phyloP scores from a whole-genome alignment of 2,329 filamentous ascomycete species.

The Venturia effusa region DNA sequence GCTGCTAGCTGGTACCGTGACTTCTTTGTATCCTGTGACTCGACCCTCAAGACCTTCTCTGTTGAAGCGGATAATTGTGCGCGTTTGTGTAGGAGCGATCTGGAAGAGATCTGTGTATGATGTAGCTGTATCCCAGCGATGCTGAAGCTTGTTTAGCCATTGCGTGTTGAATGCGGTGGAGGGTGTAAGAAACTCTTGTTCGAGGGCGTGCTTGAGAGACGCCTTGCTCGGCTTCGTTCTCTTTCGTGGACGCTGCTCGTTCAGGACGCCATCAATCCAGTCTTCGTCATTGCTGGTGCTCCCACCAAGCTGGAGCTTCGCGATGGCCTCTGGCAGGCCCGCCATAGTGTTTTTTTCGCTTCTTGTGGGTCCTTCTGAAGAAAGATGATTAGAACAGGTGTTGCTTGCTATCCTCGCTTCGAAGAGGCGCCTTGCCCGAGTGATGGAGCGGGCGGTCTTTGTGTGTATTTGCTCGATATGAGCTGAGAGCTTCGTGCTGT shows the following conservation, averaged over 20 bases:
- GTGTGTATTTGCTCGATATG: not conserved
- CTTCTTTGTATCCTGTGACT: slow-evolving; percentile 87
- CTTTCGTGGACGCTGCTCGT: slow-evolving; percentile 41
- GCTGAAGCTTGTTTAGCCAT: slow-evolving; percentile 85
- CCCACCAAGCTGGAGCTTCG: not conserved
- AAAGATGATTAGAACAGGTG: not conserved
- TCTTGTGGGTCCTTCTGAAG: not conserved
- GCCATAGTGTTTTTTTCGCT: not conserved
- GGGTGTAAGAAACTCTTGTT: slow-evolving; percentile 67
- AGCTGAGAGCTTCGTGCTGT: not conserved
- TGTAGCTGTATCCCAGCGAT: slow-evolving; percentile 73
- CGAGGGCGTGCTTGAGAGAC: slow-evolving; percentile 60
- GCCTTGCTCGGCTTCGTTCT: slow-evolving; percentile 43
- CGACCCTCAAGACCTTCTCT: slow-evolving; percentile 84
- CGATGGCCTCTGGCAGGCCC: not conserved
- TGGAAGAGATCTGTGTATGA: slow-evolving; percentile 79
- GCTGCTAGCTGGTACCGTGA: slow-evolving; percentile 80
- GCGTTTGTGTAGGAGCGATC: slow-evolving; percentile 80
- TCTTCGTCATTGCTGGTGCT: not conserved
- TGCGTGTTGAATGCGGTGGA: slow-evolving; percentile 67
- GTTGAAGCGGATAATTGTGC: slow-evolving; percentile 88
- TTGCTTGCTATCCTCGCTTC: not conserved
- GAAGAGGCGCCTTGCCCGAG: not conserved
- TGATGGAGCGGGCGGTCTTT: not conserved
- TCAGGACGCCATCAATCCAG: slow-evolving; percentile 48